Evolutionary conservation across 2,329 filamentous ascomycete species (phyloP).

Genomic region (Celoporthe dispersa): DNA sequence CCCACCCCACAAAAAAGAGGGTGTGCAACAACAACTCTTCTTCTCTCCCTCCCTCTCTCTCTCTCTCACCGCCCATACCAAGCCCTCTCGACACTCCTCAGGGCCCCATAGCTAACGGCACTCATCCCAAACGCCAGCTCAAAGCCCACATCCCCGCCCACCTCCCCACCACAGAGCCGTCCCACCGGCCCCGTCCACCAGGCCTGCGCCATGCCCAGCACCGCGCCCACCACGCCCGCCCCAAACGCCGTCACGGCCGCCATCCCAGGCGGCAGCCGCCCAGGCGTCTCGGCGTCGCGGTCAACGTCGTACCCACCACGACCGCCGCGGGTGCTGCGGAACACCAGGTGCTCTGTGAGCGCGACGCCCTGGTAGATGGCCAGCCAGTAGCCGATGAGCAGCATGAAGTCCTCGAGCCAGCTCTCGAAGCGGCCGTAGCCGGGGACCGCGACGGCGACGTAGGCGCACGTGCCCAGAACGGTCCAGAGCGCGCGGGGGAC

Average conservation of each 20-base stretch:
- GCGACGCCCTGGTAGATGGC: constrained; percentile 73
- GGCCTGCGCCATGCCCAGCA: constrained; percentile 70
- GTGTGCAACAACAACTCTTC: too few species aligned
- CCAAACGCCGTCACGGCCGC: constrained; percentile 67
- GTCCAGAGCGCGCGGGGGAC: constrained; percentile 74
- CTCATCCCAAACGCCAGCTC: constrained; percentile 69
- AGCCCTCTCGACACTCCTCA: constrained; percentile 51
- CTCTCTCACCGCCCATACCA: constrained; percentile 43
- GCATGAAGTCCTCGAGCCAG: constrained; percentile 73
- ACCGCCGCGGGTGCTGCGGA: constrained; percentile 59
- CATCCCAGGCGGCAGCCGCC: constrained; percentile 64
- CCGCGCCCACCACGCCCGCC: constrained; percentile 67
- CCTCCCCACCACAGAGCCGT: constrained; percentile 55
- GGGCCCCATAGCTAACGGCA: constrained; percentile 52
- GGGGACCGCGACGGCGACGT: constrained; percentile 71
- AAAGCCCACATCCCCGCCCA: constrained; percentile 56
- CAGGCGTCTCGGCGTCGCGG: constrained; percentile 60
- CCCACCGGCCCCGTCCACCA: constrained; percentile 74
- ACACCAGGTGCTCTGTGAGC: constrained; percentile 70
- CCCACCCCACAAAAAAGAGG: too few species aligned
- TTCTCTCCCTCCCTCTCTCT: neutral
- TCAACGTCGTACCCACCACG: constrained; percentile 55
- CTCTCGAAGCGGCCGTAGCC: constrained; percentile 68
- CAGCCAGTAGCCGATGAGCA: constrained; percentile 73
- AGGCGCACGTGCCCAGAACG: constrained; percentile 62